Evolutionary conservation across 2,329 filamentous ascomycete species (phyloP).

Genomic region (Emmonsiellopsis sp.): DNA sequence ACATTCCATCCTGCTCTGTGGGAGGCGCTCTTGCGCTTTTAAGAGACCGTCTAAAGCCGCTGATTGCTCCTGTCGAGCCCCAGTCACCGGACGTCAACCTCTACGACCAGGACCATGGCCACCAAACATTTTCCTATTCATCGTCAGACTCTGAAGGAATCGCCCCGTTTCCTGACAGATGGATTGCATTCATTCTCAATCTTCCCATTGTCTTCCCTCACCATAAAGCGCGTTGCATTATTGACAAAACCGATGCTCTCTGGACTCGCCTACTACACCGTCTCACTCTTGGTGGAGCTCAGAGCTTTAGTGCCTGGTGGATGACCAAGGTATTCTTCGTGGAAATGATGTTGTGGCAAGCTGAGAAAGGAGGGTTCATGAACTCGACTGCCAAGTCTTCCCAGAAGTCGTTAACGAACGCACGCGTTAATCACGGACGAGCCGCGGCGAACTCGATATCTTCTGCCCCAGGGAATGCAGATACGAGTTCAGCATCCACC

Average conservation of each 20-base stretch:
- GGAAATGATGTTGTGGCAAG: conserved; percentile 85
- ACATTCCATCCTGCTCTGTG: conserved; percentile 32
- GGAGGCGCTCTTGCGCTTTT: conserved; percentile 29
- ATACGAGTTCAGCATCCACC: not conserved
- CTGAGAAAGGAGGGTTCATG: conserved; percentile 84
- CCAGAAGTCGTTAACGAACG: conserved; percentile 8
- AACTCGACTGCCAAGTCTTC: conserved; percentile 36
- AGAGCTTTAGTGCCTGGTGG: conserved; percentile 42
- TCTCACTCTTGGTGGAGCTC: conserved; percentile 35
- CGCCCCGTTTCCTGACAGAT: conserved; percentile 40
- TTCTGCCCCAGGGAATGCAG: not conserved
- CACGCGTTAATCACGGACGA: not conserved
- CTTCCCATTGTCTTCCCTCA: conserved; percentile 31
- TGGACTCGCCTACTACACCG: conserved; percentile 38
- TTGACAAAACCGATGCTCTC: conserved; percentile 35
- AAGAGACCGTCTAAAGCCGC: conserved; percentile 35
- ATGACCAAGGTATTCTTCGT: conserved; percentile 93
- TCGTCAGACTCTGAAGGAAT: conserved; percentile 29
- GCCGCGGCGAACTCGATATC: not conserved
- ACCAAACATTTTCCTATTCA: conserved; percentile 29
- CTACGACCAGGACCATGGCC: conserved; percentile 23
- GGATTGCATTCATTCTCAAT: conserved; percentile 37
- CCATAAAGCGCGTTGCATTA: conserved; percentile 36
- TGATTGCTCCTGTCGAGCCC: conserved; percentile 33
- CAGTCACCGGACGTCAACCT: conserved; percentile 25